These are phyloP conservation scores for Chaetoscypha palmicola DNA, from an alignment of 2,329 filamentous ascomycete genomes.

Conservation along the genomic window DNA sequence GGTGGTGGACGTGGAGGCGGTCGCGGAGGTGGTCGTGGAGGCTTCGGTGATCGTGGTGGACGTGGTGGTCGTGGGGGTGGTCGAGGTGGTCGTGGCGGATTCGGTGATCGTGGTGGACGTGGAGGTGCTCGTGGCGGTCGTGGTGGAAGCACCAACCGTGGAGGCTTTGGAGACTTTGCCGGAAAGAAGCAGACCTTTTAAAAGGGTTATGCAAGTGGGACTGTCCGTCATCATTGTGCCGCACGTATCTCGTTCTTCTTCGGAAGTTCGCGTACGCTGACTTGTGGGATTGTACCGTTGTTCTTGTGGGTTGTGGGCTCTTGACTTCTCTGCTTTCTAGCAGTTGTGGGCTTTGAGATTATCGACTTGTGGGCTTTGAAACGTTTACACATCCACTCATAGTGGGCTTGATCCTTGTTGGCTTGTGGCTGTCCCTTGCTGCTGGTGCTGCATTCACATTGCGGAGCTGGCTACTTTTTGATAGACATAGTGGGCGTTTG, in stretches of 20 bases:
- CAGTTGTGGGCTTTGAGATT: constrained; percentile 34
- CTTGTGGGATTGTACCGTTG: constrained; percentile 27
- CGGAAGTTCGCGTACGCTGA: constrained; percentile 18
- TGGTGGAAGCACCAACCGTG: constrained; percentile 39
- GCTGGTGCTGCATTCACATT: constrained; percentile 9
- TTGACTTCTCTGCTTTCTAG: constrained; percentile 31
- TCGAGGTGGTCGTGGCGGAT: constrained; percentile 26
- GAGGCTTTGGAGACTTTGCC: constrained; percentile 52
- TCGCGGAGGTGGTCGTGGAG: constrained; percentile 33
- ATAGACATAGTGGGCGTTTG: constrained; percentile 25
- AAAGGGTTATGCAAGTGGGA: constrained; percentile 11
- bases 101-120: constrained; percentile 36
- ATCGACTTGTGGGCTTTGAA: constrained; percentile 29
- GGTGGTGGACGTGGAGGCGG: constrained; percentile 33
- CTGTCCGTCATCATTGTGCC: constrained; percentile 23
- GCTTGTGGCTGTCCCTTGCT: constrained; percentile 29
- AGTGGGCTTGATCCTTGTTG: constrained; percentile 24
- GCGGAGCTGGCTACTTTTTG: constrained; percentile 23
- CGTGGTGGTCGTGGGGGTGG: constrained; percentile 37
- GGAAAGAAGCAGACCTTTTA: constrained; percentile 45
- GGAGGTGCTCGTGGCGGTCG: constrained; percentile 36
- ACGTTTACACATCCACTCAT: constrained; percentile 14
- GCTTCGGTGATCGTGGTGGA: constrained; percentile 33
- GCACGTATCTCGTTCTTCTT: constrained; percentile 19
- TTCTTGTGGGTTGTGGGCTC: constrained; percentile 34